Evolutionary conservation across 108 stramenopile species (phyloP), one percentile per base, ranked within the genome.

Genomic region (Mayamaea pseudoterrestris): DNA sequence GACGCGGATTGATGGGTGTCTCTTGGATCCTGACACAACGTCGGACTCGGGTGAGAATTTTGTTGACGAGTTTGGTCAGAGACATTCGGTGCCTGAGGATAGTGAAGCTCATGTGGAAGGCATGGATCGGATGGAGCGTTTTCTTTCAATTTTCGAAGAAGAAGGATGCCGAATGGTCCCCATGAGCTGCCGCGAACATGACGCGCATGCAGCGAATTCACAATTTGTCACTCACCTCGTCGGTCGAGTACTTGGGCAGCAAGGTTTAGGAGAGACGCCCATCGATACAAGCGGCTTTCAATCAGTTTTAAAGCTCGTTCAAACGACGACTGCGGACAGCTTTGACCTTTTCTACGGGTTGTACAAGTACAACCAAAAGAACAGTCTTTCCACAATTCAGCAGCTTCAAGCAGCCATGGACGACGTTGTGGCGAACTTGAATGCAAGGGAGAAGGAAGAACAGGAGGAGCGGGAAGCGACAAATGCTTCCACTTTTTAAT

Each of bases 151-250:
- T 52, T 99, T 93, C 82, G 96, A 97, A 74, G 80, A 83, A 69
- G 98, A 94, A 61, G 86, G 96, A 8, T 99, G 98, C 67, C 70
- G 76, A n/a, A 97, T 97, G 94, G 81, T 96, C n/a, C 81, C 94
- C 22, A 75, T 99, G 87, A 78, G 84, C 30, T 96, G 94, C 60
- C 77, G 78, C 53, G 70, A 82, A 16, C 98, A 99, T 50, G 98
- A 99, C 59, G 87, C 63, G 36, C 94, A 86, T 59, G 92, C 96
- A 18, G 95, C 96, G 20, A 96, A 97, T 55, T 85, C 87, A 39
- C 97, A 98, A 64, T 99, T 99, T 50, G 89, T 99, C 47, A 96
- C 98, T 16, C 98, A 99, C 68, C 69, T 99, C 18, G 90, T 94
- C 80, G 98, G 98, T 5, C 86, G 98, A 24, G 93, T 97, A 39